Evolutionary conservation across 805 yeast species (phyloP).

Genomic region (Kuraishia hungarica): DNA sequence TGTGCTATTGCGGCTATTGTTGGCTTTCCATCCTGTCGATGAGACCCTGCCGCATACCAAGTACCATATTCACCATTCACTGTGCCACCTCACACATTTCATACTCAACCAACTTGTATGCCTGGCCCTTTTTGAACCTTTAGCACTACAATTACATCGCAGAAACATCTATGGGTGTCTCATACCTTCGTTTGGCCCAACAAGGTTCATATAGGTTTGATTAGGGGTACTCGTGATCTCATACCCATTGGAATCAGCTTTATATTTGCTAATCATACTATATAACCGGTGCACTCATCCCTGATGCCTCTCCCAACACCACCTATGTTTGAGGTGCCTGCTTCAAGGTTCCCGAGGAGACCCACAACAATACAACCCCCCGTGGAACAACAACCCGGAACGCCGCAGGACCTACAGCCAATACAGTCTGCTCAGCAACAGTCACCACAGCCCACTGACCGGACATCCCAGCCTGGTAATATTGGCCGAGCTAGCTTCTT

Average conservation of each 20-base stretch:
- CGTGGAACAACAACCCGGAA: background rate
- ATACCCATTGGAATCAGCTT: background rate
- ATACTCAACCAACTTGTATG: too few relatives aligned
- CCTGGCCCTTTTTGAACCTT: too few relatives aligned
- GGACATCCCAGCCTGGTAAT: background rate
- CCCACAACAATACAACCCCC: background rate
- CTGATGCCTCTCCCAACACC: background rate
- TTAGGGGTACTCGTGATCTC: background rate
- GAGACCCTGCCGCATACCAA: too few relatives aligned
- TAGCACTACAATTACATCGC: background rate
- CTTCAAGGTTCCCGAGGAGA: background rate
- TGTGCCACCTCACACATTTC: too few relatives aligned
- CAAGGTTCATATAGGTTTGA: background rate
- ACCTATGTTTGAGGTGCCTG: background rate
- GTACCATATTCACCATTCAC: too few relatives aligned
- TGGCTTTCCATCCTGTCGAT: too few relatives aligned
- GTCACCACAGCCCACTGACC: background rate
- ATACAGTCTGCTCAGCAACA: background rate
- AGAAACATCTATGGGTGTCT: background rate
- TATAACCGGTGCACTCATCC: background rate
- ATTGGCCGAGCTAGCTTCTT: background rate
- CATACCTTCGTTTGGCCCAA: background rate
- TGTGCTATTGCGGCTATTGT: too few relatives aligned
- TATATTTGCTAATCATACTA: too few relatives aligned
- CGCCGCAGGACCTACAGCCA: background rate